These are phyloP conservation scores for Rosa hybrid DNA, from an alignment of 331 rosid genomes.

Conservation along the genomic window DNA sequence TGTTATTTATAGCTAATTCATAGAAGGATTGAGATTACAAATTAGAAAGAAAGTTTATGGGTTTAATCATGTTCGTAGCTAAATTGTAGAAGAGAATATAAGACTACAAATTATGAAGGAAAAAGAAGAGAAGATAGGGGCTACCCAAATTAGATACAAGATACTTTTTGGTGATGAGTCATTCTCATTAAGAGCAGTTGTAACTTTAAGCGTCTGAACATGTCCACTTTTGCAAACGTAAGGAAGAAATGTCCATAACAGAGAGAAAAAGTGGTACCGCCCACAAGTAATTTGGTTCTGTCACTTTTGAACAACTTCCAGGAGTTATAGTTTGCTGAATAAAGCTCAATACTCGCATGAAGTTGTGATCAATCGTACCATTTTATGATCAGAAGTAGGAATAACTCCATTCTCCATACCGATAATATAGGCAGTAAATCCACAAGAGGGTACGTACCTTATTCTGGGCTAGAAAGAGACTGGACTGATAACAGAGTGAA, in stretches of 20 bases:
- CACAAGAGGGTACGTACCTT: background rate
- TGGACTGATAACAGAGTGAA: background rate
- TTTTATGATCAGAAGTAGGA: background rate
- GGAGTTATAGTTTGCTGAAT: background rate
- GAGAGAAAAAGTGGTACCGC: background rate
- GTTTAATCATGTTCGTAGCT: background rate
- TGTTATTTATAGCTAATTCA: background rate
- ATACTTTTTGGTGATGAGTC: background rate
- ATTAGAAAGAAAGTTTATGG: background rate
- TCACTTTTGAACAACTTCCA: background rate
- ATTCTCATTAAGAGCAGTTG: background rate
- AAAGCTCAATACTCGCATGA: background rate
- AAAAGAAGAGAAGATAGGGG: background rate
- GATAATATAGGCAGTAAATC: background rate
- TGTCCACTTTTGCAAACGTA: background rate
- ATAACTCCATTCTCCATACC: background rate
- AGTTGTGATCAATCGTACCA: background rate
- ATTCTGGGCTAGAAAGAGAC: background rate
- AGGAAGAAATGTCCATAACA: background rate
- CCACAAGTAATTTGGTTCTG: no score
- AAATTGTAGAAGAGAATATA: background rate
- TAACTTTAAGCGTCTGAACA: background rate
- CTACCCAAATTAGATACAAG: background rate
- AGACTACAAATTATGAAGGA: background rate
- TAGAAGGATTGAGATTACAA: background rate